Conservation (phyloP, 768 basidiomycete genomes). For the Mycena galericulata region DNA sequence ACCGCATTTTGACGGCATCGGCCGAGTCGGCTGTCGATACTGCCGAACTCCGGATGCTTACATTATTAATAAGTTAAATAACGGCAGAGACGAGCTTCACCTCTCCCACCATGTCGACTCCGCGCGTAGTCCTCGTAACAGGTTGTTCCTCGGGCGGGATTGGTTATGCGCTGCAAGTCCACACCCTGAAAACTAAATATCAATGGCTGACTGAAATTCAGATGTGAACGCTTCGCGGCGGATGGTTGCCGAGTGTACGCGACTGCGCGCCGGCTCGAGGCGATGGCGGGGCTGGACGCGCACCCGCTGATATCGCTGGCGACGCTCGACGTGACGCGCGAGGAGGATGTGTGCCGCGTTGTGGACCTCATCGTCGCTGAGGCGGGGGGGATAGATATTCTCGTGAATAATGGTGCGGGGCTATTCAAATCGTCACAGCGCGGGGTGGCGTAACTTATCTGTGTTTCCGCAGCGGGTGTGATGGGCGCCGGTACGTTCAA, state of each 20-base stretch:
- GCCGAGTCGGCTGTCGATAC: too few relatives aligned
- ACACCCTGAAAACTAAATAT: not conserved
- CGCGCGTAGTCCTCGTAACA: conserved; percentile 73
- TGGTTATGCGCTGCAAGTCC: conserved; percentile 70
- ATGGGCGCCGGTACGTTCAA: conserved; percentile 28
- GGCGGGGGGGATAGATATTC: conserved; percentile 75
- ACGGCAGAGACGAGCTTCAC: too few relatives aligned
- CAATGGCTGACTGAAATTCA: conserved; percentile 38
- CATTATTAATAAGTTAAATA: too few relatives aligned
- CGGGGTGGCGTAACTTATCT: not conserved
- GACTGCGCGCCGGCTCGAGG: conserved; percentile 72
- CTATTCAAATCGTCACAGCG: conserved; percentile 46
- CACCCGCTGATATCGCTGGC: conserved; percentile 58
- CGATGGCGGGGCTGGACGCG: conserved; percentile 65
- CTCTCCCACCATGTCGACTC: conserved; percentile 6
- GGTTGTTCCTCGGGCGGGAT: conserved; percentile 82
- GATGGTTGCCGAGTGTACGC: conserved; percentile 83
- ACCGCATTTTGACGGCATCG: too few relatives aligned
- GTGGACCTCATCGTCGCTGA: conserved; percentile 63
- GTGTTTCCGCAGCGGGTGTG: conserved; percentile 14
- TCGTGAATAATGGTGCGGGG: conserved; percentile 85
- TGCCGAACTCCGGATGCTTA: too few relatives aligned
- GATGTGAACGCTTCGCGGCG: conserved; percentile 75
- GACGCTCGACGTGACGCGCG: conserved; percentile 72
- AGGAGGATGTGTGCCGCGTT: conserved; percentile 63